Evolutionary conservation across 2,329 filamentous ascomycete species (phyloP).

Genomic region (Aureobasidium mangrovei): DNA sequence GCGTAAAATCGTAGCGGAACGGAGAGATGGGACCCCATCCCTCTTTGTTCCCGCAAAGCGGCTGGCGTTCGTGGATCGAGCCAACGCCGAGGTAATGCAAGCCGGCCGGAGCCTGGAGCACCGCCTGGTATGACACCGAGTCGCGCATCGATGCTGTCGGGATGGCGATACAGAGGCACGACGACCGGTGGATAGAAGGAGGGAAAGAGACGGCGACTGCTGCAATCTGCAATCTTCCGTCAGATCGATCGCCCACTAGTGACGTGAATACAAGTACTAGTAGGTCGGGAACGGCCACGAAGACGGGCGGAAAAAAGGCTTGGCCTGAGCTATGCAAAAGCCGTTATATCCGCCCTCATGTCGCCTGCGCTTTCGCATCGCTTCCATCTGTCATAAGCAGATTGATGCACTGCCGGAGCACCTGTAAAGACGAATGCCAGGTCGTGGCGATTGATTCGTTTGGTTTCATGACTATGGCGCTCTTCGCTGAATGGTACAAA

Average conservation of each 20-base stretch:
- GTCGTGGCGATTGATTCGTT: too few species aligned
- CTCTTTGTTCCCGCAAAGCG: constrained; percentile 79
- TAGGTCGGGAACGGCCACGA: background rate
- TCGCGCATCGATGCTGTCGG: constrained; percentile 8
- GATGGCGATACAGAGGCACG: constrained; percentile 6
- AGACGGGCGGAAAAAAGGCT: background rate
- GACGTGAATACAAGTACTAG: background rate
- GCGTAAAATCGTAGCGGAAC: constrained; percentile 85
- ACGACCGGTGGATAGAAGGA: constrained; percentile 3
- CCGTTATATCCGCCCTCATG: background rate
- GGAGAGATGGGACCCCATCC: constrained; percentile 93
- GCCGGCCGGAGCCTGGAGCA: constrained; percentile 3
- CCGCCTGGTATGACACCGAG: constrained; percentile 9
- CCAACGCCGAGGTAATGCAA: constrained; percentile 12
- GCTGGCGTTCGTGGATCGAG: constrained; percentile 38
- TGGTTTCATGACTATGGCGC: too few species aligned
- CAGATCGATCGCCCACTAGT: constrained; percentile 1
- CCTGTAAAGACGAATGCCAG: too few species aligned
- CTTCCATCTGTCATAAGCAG: background rate
- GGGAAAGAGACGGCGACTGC: background rate
- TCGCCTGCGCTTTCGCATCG: background rate
- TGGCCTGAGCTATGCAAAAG: background rate
- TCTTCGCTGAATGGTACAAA: too few species aligned
- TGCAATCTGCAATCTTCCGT: constrained; percentile 4
- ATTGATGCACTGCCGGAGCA: too few species aligned